Conservation (phyloP, 2,329 filamentous ascomycete species). For the Penicillium psychrosexuale region DNA sequence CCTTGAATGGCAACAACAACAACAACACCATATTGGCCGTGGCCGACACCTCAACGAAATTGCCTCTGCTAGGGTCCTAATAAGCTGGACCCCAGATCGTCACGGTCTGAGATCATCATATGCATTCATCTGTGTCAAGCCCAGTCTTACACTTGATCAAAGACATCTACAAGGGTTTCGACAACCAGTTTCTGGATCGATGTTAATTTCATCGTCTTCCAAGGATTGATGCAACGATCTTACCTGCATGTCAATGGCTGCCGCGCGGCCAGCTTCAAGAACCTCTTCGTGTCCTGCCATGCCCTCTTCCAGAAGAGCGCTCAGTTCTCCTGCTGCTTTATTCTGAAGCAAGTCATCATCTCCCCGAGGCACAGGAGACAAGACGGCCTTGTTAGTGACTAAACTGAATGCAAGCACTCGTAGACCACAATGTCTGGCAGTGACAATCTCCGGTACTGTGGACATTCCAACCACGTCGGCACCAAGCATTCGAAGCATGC, state of each 20-base stretch:
- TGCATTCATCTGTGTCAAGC: background rate
- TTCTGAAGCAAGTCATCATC: slow-evolving; percentile 55
- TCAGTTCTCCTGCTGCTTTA: slow-evolving; percentile 51
- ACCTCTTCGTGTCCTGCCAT: slow-evolving; percentile 65
- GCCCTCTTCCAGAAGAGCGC: slow-evolving; percentile 55
- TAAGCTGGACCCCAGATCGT: background rate
- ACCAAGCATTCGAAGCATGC: slow-evolving; percentile 58
- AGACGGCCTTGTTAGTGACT: slow-evolving; percentile 63
- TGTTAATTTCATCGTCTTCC: slow-evolving; percentile 18
- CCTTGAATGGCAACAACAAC: background rate
- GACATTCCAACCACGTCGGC: slow-evolving; percentile 71
- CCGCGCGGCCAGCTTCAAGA: slow-evolving; percentile 57
- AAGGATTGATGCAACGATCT: slow-evolving; percentile 11
- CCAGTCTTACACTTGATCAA: slow-evolving; percentile 17
- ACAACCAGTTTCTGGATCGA: slow-evolving; percentile 36
- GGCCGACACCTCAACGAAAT: background rate
- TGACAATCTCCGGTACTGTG: slow-evolving; percentile 66
- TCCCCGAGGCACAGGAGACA: slow-evolving; percentile 57
- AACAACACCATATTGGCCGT: background rate
- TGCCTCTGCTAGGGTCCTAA: background rate
- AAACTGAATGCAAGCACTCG: slow-evolving; percentile 63
- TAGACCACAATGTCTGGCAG: slow-evolving; percentile 62
- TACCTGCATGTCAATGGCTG: slow-evolving; percentile 63
- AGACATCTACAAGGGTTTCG: slow-evolving; percentile 31
- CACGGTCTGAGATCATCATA: background rate